Conservation (phyloP, 179 eudicot genomes). For the Spinacia oleracea region DNA sequence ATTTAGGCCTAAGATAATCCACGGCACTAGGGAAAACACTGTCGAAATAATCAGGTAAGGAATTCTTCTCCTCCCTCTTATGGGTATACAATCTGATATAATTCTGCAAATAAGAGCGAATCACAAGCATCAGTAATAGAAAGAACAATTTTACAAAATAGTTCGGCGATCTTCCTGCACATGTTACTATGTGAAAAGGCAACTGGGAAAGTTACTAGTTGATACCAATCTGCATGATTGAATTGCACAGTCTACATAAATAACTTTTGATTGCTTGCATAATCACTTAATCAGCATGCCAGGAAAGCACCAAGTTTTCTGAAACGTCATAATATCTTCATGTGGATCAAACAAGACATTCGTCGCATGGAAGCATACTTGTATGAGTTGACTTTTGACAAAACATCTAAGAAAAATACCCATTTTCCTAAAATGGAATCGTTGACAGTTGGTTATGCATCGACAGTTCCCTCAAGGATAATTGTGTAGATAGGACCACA, state of each 20-base stretch:
- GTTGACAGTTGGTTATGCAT: not conserved
- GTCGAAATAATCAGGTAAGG: constrained; percentile 84
- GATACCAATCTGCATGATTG: not conserved
- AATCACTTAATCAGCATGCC: constrained; percentile 3
- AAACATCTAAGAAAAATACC: not conserved
- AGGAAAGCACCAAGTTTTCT: not conserved
- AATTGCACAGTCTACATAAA: not conserved
- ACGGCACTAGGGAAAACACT: constrained; percentile 75
- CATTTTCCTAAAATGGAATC: no score
- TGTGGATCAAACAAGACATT: not conserved
- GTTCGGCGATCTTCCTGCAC: not conserved
- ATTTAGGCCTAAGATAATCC: constrained; percentile 67
- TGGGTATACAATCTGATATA: constrained; percentile 89
- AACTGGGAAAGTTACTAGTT: not conserved
- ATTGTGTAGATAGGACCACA: not conserved
- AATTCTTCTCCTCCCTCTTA: constrained; percentile 76
- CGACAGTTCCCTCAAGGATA: not conserved
- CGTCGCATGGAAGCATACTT: not conserved
- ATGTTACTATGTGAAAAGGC: not conserved
- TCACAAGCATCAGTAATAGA: constrained; percentile 16
- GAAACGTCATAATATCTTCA: no score
- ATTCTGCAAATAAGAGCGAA: constrained; percentile 55
- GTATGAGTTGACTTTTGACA: not conserved
- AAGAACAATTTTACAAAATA: not conserved
- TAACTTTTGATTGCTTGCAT: not conserved